Evolutionary conservation across 345 rosid species (phyloP).

Genomic region (Hirschfeldia incana): DNA sequence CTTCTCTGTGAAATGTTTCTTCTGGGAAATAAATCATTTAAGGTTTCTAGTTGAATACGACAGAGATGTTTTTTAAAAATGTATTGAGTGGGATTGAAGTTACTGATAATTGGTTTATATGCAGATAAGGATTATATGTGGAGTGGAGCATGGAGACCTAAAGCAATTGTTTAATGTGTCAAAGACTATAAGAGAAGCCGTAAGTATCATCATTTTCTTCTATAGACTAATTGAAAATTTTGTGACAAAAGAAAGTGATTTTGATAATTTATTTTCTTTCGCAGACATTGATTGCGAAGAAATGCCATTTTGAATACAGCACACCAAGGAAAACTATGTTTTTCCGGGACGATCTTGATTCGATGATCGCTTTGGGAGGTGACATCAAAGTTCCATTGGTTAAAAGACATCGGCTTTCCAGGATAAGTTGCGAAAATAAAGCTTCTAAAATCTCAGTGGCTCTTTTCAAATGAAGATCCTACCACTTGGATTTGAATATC

Average conservation of each 20-base stretch:
- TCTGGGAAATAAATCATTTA: neutral
- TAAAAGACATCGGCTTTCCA: conserved; percentile 32
- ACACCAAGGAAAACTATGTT: conserved; percentile 67
- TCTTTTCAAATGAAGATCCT: conserved; percentile 24
- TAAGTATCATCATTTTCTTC: conserved; percentile 31
- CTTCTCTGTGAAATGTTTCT: neutral
- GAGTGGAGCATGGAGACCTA: conserved; percentile 74
- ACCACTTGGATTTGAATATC: neutral
- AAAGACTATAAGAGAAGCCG: conserved; percentile 65
- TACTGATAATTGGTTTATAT: conserved; percentile 4
- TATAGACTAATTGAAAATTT: neutral
- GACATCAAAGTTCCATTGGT: conserved; percentile 56
- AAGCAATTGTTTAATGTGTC: conserved; percentile 69
- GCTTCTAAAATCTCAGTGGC: conserved; percentile 52
- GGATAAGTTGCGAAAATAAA: conserved; percentile 34
- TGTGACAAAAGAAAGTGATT: neutral
- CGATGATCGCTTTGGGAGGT: conserved; percentile 28
- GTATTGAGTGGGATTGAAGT: neutral
- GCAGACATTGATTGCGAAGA: conserved; percentile 62
- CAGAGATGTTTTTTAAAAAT: neutral
- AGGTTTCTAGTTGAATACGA: neutral
- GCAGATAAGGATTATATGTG: conserved; percentile 66
- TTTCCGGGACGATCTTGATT: conserved; percentile 43
- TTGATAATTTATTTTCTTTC: neutral
- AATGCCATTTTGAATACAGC: conserved; percentile 55